Base-by-base conservation (phyloP, 1,284 basidiomycete species). In the Rhodotorula sp. region DNA sequence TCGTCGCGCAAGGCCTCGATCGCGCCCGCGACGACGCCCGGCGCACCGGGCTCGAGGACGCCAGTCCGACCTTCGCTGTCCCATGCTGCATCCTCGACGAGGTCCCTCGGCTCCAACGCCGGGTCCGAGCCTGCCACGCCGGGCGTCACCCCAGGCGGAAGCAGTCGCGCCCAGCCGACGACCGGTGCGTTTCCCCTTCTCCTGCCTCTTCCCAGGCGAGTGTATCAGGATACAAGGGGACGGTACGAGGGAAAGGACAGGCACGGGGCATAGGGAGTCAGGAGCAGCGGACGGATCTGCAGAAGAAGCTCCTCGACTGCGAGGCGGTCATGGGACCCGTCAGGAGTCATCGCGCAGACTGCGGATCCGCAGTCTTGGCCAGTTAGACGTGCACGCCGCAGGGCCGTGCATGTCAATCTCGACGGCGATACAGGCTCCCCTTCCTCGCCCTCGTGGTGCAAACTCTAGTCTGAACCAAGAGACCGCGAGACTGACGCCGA, bases 81-180 rank as follows among this genome's bases (percentile, higher is more conserved):
- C 61, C 65, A 69, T 54, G 49, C 52, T 18, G 63, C 59, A 3
- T n/a, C 43, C 12, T 21, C 31, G 21, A 26, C 43, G 43, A n/a
- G 62, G 54, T 21, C 54, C 34, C 28, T 50, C 43, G 18, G 54
- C 64, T 55, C 54, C 28, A 55, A 16, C 12, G 66, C 63, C 50
- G 61, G 64, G 7, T 62, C 64, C 23, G 57, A 62, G 1, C 68
- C 68, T 34, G 71, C 68, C 23, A 76, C 74, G 2, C 74, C 74
- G 15, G 54, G 54, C 54, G 54, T 55, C 28, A 55, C 54, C 15
- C 54, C 54, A 6, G 54, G 54, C 7, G 74, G 74, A 1, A 65
- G 66, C 14, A 55, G 21, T 3, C 31, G 74, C 23, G 68, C 66
- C 7, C 55, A 68, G 18, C 62, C 74, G 3, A 76, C 74, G 2